Percentiles rank a stretch among this genome's conserved stretches.
Evolutionary conservation across 331 rosid genomes (phyloP).

Genomic region (Malus hybrid): DNA sequence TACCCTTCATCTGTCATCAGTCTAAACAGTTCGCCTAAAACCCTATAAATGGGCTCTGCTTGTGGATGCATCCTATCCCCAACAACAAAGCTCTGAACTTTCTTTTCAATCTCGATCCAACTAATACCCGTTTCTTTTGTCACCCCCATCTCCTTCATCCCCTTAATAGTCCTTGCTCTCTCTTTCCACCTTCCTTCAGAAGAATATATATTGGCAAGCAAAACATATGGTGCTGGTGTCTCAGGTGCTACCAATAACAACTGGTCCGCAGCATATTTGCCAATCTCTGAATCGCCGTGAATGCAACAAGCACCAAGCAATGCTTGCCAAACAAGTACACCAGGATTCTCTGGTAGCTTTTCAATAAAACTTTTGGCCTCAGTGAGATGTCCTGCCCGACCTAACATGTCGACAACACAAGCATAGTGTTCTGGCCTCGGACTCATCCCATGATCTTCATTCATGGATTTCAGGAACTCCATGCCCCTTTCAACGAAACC

Average conservation of each 20-base stretch:
- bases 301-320: constrained; percentile 83
- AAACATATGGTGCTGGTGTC: constrained; percentile 60
- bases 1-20: constrained; percentile 81
- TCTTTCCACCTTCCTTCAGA: constrained; percentile 85
- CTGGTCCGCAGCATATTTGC: constrained; percentile 70
- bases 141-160: constrained; percentile 69
- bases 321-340: constrained; percentile 77
- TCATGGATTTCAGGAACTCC: constrained; percentile 68
- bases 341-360: constrained; percentile 47
- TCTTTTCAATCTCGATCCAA: constrained; percentile 72
- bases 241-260: constrained; percentile 50
- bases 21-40: constrained; percentile 42
- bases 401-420: constrained; percentile 85
- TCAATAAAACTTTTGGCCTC: constrained; percentile 65
- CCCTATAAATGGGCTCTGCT: constrained; percentile 44
- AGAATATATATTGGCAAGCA: constrained; percentile 87
- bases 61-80: constrained; percentile 69
- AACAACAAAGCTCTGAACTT: constrained; percentile 72
- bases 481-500: constrained; percentile 77
- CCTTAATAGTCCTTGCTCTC: constrained; percentile 71
- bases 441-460: constrained; percentile 47
- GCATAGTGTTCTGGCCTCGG: constrained; percentile 81
- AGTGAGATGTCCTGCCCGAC: constrained; percentile 70
- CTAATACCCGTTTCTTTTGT: constrained; percentile 77
- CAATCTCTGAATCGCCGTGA: constrained; percentile 61